Conservation (phyloP, 202 grass and related monocot species). For the Dendrocalamus latiflorus region DNA sequence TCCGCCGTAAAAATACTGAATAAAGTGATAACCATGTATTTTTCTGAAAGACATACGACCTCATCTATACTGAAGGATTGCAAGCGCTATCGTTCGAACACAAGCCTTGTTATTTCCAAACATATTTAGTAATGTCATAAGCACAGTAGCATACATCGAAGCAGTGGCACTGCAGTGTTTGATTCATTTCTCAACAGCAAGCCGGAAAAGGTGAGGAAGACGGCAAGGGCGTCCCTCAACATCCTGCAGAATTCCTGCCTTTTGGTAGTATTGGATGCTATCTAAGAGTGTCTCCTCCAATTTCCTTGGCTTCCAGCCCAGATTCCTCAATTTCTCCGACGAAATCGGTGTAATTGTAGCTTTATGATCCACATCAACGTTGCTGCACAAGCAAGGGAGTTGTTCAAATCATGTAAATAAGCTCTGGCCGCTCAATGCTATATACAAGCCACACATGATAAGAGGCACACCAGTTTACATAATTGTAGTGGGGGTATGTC, state of each 20-base stretch:
- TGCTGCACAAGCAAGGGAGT: neutral
- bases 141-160: no score
- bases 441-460: no score
- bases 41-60: no score
- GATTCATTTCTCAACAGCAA: neutral
- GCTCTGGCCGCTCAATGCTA: no score
- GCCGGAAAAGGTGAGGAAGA: slow-evolving; percentile 6
- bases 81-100: no score
- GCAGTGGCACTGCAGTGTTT: no score
- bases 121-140: no score
- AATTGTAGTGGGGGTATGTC: slow-evolving; percentile 10
- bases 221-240: neutral
- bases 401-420: neutral
- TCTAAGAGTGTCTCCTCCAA: slow-evolving; percentile 4
- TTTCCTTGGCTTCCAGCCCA: slow-evolving; percentile 20
- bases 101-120: no score
- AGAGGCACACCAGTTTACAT: no score
- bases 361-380: slow-evolving; percentile 20
- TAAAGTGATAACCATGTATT: no score
- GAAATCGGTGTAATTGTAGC: neutral
- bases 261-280: neutral
- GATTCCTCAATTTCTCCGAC: slow-evolving; percentile 18
- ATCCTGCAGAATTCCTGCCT: slow-evolving; percentile 8
- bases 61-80: no score
- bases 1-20: no score